A percentile compares a stretch with the other conserved stretches of the same genome.
These are phyloP conservation scores for Knoxdaviesia capensis DNA, from an alignment of 2,329 filamentous ascomycete species.

Conservation along the genomic window DNA sequence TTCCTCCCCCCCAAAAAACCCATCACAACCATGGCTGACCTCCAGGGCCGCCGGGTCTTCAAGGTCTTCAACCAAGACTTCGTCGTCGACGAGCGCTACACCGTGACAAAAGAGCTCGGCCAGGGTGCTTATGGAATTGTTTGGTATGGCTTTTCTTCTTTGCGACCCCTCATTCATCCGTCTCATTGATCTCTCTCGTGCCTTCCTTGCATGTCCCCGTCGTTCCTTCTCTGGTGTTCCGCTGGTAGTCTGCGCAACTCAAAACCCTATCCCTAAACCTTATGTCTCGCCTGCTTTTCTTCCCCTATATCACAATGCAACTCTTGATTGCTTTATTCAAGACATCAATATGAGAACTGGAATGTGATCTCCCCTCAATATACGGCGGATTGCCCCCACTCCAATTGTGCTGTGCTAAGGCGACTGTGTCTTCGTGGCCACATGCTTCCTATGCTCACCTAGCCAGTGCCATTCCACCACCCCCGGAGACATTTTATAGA, in stretches of 20 bases:
- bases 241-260: too few species aligned
- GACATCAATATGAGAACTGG: too few species aligned
- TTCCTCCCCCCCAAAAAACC: conserved; percentile 1
- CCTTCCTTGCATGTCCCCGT: conserved; percentile 1
- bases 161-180: background rate
- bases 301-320: too few species aligned
- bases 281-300: too few species aligned
- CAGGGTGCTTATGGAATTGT: conserved; percentile 98
- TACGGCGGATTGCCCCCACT: too few species aligned
- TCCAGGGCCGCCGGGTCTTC: conserved; percentile 63
- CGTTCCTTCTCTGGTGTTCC: conserved; percentile 1
- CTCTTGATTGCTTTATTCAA: too few species aligned
- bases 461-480: conserved; percentile 3
- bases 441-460: too few species aligned
- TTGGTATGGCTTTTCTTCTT: conserved; percentile 38
- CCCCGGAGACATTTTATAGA: background rate
- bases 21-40: conserved; percentile 16
- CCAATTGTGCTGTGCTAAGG: too few species aligned
- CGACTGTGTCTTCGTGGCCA: too few species aligned
- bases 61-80: conserved; percentile 99
- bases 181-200: background rate
- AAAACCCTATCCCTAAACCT: too few species aligned
- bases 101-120: conserved; percentile 93
- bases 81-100: conserved; percentile 93
- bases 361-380: too few species aligned